Conservation (phyloP, 129 eudicot genomes). For the Oenanthe sinensis region DNA sequence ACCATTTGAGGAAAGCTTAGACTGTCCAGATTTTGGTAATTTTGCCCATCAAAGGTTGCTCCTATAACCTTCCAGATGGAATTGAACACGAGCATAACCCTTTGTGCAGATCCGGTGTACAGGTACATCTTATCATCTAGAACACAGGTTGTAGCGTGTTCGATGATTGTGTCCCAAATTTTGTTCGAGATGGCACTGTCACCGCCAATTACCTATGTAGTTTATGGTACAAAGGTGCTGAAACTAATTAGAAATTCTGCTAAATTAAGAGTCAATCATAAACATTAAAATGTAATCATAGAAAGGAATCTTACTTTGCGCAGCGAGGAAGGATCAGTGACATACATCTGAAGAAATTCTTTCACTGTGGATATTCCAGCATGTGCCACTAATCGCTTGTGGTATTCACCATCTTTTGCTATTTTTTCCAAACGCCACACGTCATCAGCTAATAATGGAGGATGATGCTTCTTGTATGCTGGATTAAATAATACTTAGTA, state of each 20-base stretch:
- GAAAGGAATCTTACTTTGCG: conserved; percentile 38
- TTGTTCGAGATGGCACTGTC: conserved; percentile 42
- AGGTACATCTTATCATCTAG: conserved; percentile 37
- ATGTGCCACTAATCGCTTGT: conserved; percentile 26
- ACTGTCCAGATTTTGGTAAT: conserved; percentile 30
- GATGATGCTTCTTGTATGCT: conserved; percentile 78
- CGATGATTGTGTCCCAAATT: conserved; percentile 55
- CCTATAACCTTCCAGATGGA: conserved; percentile 47
- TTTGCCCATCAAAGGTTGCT: conserved; percentile 51
- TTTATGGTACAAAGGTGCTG: neutral
- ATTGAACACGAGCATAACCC: conserved; percentile 37
- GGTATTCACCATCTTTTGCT: conserved; percentile 65
- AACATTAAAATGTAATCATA: neutral
- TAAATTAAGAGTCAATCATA: neutral
- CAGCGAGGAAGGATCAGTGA: conserved; percentile 27
- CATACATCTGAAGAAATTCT: conserved; percentile 43
- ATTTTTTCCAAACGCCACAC: conserved; percentile 74
- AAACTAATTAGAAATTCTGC: neutral
- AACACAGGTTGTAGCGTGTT: conserved; percentile 51
- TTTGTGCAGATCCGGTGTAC: conserved; percentile 28
- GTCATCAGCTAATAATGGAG: conserved; percentile 57
- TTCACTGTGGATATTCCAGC: conserved; percentile 34
- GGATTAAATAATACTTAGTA: conserved; percentile 17
- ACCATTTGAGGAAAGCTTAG: conserved; percentile 55
- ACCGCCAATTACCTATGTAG: conserved; percentile 39